Percentiles rank a stretch among this genome's conserved stretches.
These are phyloP conservation scores for Venturia effusa DNA, from an alignment of 2,329 filamentous ascomycete genomes.

Conservation along the genomic window DNA sequence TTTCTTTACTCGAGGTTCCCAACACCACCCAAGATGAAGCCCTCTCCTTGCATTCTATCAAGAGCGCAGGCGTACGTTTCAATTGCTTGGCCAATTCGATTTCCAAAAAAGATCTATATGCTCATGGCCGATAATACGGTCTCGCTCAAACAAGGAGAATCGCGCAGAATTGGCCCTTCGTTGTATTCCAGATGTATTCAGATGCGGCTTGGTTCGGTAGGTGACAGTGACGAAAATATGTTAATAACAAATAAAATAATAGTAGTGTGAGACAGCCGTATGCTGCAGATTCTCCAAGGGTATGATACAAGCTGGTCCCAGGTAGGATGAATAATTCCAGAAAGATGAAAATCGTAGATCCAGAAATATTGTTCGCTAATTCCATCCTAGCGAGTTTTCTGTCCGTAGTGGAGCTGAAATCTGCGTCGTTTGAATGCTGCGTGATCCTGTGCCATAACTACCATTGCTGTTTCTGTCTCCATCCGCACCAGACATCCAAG, in stretches of 20 bases:
- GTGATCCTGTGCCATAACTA: conserved; percentile 51
- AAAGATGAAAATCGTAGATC: neutral
- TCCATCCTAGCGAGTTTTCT: conserved; percentile 94
- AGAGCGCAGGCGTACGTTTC: neutral
- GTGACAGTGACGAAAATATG: neutral
- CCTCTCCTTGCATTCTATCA: neutral
- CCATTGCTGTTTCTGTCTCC: conserved; percentile 22
- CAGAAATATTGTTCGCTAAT: conserved; percentile 42
- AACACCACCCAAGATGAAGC: neutral
- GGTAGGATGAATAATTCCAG: neutral
- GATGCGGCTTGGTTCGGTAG: neutral
- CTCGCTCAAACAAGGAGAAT: neutral
- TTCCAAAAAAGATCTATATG: neutral
- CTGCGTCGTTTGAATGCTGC: conserved; percentile 54
- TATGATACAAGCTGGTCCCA: conserved; percentile 2
- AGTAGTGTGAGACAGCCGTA: neutral
- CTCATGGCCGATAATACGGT: neutral
- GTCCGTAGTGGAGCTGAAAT: conserved; percentile 87
- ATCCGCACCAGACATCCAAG: conserved; percentile 58
- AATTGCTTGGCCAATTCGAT: neutral
- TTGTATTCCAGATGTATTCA: neutral
- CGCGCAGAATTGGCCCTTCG: neutral
- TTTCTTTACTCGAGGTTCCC: neutral
- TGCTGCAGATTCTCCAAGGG: neutral
- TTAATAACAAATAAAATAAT: neutral